These are phyloP conservation scores for Eucalyptus erythrocorys DNA, from an alignment of 345 rosid genomes.

Conservation along the genomic window DNA sequence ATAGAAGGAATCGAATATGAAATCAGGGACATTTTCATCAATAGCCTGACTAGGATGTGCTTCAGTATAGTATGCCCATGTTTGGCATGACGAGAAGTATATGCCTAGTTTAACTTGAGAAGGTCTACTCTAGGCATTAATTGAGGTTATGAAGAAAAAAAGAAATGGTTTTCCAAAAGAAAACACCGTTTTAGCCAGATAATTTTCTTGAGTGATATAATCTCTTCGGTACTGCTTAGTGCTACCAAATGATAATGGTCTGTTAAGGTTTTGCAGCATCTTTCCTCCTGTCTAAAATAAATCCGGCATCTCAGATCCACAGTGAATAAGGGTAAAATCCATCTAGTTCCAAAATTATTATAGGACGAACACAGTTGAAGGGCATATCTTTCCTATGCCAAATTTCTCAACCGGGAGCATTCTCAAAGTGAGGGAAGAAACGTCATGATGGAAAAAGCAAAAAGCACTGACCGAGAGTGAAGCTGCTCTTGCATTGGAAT, in stretches of 20 bases:
- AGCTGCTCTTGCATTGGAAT: conserved; percentile 77
- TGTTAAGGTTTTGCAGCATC: not conserved
- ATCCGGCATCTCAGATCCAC: not conserved
- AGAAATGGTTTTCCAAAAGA: not conserved
- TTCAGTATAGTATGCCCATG: not conserved
- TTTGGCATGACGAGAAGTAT: not conserved
- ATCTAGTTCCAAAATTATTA: not conserved
- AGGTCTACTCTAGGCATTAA: not conserved
- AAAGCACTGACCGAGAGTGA: conserved; percentile 47
- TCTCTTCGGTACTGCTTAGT: not conserved
- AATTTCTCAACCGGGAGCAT: not conserved
- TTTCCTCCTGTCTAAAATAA: not conserved
- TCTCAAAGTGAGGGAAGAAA: not conserved
- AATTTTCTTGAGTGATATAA: not conserved
- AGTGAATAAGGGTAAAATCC: not conserved
- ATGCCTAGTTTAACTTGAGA: not conserved
- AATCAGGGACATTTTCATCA: not conserved
- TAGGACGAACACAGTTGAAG: not conserved
- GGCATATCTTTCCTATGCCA: not conserved
- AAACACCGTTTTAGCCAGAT: not conserved
- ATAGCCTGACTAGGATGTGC: not conserved
- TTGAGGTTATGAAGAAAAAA: not conserved
- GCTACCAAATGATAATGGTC: not conserved
- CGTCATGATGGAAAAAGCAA: not conserved
- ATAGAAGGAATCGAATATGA: not conserved